A percentile compares a stretch with the other conserved stretches of the same genome.
Conservation (phyloP, 768 basidiomycete genomes). For the Leccinum uliginosum region DNA sequence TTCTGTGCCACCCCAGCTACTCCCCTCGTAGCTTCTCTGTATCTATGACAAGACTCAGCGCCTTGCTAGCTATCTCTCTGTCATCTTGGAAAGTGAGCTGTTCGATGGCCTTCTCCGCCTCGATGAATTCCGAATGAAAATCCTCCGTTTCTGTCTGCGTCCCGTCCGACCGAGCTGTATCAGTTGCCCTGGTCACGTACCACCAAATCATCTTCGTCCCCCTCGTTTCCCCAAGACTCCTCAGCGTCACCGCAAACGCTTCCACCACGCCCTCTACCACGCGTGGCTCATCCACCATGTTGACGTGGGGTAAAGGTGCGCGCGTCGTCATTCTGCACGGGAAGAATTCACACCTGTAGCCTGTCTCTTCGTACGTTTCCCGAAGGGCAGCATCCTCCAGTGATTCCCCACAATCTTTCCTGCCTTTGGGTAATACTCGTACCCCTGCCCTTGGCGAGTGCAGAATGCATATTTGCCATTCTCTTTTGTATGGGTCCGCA, state of each 20-base stretch:
- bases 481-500: background rate
- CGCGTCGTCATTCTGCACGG: slow-evolving; percentile 49
- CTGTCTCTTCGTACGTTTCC: slow-evolving; percentile 66
- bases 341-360: slow-evolving; percentile 49
- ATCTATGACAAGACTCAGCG: slow-evolving; percentile 32
- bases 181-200: slow-evolving; percentile 39
- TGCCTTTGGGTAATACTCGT: slow-evolving; percentile 55
- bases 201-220: slow-evolving; percentile 50
- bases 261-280: slow-evolving; percentile 24
- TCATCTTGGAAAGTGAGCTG: slow-evolving; percentile 37
- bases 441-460: slow-evolving; percentile 6
- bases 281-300: slow-evolving; percentile 28
- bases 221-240: slow-evolving; percentile 18
- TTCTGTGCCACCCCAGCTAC: background rate
- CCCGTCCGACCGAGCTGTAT: slow-evolving; percentile 34
- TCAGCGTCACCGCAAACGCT: slow-evolving; percentile 34
- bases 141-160: slow-evolving; percentile 43
- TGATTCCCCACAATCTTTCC: slow-evolving; percentile 54
- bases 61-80: slow-evolving; percentile 36
- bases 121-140: slow-evolving; percentile 37
- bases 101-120: slow-evolving; percentile 32
- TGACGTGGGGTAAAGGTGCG: slow-evolving; percentile 45
- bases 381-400: slow-evolving; percentile 49
- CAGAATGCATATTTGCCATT: slow-evolving; percentile 17
- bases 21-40: background rate